Evolutionary conservation across 1,139 yeast genomes (phyloP).

Genomic region (Wickerhamiella infanticola): DNA sequence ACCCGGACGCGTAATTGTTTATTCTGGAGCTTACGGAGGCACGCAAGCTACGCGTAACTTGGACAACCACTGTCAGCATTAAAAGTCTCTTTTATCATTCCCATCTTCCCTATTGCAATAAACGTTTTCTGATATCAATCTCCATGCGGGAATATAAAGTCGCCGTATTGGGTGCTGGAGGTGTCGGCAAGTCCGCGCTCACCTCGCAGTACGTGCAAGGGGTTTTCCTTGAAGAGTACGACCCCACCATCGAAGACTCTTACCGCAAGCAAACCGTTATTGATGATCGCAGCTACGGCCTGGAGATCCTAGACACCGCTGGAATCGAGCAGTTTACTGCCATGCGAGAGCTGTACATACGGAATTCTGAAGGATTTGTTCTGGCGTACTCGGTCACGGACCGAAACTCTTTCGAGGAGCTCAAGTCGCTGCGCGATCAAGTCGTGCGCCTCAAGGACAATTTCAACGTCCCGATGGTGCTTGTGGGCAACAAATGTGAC

Average conservation of each 20-base stretch:
- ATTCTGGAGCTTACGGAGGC: too few species aligned
- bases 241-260: slow-evolving; percentile 80
- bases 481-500: slow-evolving; percentile 42
- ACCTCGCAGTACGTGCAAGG: slow-evolving; percentile 32
- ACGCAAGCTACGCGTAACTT: neutral
- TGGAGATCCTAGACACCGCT: slow-evolving; percentile 33
- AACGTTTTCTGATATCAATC: neutral
- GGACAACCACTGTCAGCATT: neutral
- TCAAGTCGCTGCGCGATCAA: slow-evolving; percentile 70
- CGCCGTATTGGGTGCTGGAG: slow-evolving; percentile 96
- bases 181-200: slow-evolving; percentile 91
- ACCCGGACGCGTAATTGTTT: too few species aligned
- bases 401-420: slow-evolving; percentile 63
- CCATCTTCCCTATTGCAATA: neutral
- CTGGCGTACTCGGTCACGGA: slow-evolving; percentile 76
- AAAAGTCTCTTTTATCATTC: neutral
- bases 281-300: slow-evolving; percentile 26
- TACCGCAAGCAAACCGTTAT: slow-evolving; percentile 27
- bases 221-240: slow-evolving; percentile 74
- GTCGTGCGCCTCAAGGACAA: slow-evolving; percentile 73
- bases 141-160: slow-evolving; percentile 39
- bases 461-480: slow-evolving; percentile 26
- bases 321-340: slow-evolving; percentile 35
- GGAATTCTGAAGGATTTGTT: slow-evolving; percentile 31
- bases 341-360: slow-evolving; percentile 49